A percentile compares a stretch with the other conserved stretches of the same genome.
Conservation (phyloP, 495 filamentous ascomycete species). For the Neurospora tetraspora region DNA sequence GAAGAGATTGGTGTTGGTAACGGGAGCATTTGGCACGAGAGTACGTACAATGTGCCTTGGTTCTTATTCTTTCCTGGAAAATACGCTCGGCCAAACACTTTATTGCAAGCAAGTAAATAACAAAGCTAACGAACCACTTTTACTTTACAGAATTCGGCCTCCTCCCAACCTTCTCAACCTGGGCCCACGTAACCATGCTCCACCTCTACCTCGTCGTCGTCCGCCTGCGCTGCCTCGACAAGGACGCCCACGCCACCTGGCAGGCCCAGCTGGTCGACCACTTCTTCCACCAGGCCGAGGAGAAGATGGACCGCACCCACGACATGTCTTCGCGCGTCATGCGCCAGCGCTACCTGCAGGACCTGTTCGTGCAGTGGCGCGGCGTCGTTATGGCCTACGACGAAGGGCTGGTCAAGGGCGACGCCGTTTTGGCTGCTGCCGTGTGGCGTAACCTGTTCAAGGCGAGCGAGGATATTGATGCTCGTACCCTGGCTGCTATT, state of each 20-base stretch:
- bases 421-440: constrained; percentile 76
- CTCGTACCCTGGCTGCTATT: constrained; percentile 57
- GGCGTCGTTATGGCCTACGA: constrained; percentile 77
- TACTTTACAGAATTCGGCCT: constrained; percentile 43
- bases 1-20: constrained; percentile 68
- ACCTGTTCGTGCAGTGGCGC: constrained; percentile 85
- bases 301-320: constrained; percentile 67
- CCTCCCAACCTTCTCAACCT: constrained; percentile 77
- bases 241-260: constrained; percentile 32
- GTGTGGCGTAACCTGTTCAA: constrained; percentile 93
- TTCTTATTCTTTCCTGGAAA: constrained; percentile 10
- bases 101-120: background rate
- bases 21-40: constrained; percentile 74
- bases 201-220: constrained; percentile 91
- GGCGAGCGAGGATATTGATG: constrained; percentile 60
- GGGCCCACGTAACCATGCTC: constrained; percentile 91
- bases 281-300: constrained; percentile 86
- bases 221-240: constrained; percentile 67
- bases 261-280: constrained; percentile 61
- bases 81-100: background rate
- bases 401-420: constrained; percentile 72
- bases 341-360: constrained; percentile 81
- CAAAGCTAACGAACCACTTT: background rate
- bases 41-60: constrained; percentile 34
- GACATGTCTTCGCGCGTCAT: constrained; percentile 51